phyloP scores from a whole-genome alignment of 2,329 filamentous ascomycete genomes.

The Ceratocystis cacaofunesta region DNA sequence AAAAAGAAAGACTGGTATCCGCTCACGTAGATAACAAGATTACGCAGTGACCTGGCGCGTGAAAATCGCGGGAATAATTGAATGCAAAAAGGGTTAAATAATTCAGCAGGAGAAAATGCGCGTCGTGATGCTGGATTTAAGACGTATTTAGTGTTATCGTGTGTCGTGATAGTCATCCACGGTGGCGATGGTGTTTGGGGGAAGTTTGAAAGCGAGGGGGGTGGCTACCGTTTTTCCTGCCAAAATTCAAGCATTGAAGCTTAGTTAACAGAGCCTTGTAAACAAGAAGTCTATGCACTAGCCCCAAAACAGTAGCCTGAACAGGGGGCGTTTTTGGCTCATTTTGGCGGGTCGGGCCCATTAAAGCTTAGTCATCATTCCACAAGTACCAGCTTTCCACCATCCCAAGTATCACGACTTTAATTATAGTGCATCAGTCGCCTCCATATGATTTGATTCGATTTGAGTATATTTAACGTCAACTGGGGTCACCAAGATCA shows the following conservation, averaged over 20 bases:
- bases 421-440: too few relatives aligned
- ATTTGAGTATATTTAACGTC: too few relatives aligned
- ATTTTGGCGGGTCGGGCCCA: not conserved
- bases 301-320: not conserved
- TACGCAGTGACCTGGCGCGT: constrained; percentile 13
- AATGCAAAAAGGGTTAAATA: constrained; percentile 4
- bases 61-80: constrained; percentile 12
- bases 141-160: not conserved
- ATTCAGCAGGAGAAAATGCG: constrained; percentile 7
- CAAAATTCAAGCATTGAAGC: constrained; percentile 8
- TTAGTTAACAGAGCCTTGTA: constrained; percentile 9
- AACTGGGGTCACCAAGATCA: too few relatives aligned
- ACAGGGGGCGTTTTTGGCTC: not conserved
- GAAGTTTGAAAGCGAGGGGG: constrained; percentile 15
- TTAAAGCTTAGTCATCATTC: not conserved
- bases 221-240: constrained; percentile 8
- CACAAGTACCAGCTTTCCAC: not conserved
- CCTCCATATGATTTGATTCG: too few relatives aligned
- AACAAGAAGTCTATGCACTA: constrained; percentile 11
- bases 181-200: constrained; percentile 15
- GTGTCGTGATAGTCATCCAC: not conserved
- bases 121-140: constrained; percentile 5
- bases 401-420: too few relatives aligned
- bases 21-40: constrained; percentile 3
- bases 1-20: constrained; percentile 8